These are phyloP conservation scores for Penicillium sp. DNA, from an alignment of 2,329 filamentous ascomycete genomes.

Conservation along the genomic window DNA sequence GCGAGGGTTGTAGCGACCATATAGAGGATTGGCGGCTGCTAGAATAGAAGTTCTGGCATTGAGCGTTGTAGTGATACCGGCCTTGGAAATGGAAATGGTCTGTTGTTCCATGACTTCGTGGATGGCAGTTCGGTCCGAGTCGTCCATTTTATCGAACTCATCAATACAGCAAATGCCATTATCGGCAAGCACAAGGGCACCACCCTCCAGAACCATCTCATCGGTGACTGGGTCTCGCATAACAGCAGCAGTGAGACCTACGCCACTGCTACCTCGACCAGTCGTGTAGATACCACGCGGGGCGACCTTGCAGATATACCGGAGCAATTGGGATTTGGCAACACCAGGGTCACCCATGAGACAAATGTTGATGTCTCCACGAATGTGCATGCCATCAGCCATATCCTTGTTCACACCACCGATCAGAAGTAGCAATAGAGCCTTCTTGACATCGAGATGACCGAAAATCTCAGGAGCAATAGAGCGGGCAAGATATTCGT, in stretches of 20 bases:
- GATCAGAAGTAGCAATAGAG: constrained; percentile 88
- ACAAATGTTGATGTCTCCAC: constrained; percentile 97
- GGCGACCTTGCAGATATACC: constrained; percentile 97
- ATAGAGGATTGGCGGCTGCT: constrained; percentile 92
- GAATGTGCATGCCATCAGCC: constrained; percentile 97
- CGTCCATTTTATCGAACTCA: constrained; percentile 69
- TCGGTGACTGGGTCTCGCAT: constrained; percentile 76
- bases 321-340: constrained; percentile 95
- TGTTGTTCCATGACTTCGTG: constrained; percentile 89
- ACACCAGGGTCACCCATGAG: constrained; percentile 99
- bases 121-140: constrained; percentile 71
- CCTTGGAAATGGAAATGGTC: constrained; percentile 80
- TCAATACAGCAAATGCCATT: constrained; percentile 62
- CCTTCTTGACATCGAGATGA: constrained; percentile 96
- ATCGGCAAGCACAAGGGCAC: constrained; percentile 73
- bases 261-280: constrained; percentile 74
- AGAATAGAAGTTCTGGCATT: constrained; percentile 96
- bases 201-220: constrained; percentile 75
- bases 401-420: constrained; percentile 95
- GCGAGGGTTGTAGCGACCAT: constrained; percentile 95
- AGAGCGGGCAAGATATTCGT: constrained; percentile 90
- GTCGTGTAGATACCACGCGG: constrained; percentile 85
- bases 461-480: constrained; percentile 98
- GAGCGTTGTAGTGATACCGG: constrained; percentile 92
- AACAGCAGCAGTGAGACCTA: constrained; percentile 76